A percentile compares a stretch with the other conserved stretches of the same genome.
Conservation (phyloP, 352 stramenopile species). For the Phytophthora uliginosa region DNA sequence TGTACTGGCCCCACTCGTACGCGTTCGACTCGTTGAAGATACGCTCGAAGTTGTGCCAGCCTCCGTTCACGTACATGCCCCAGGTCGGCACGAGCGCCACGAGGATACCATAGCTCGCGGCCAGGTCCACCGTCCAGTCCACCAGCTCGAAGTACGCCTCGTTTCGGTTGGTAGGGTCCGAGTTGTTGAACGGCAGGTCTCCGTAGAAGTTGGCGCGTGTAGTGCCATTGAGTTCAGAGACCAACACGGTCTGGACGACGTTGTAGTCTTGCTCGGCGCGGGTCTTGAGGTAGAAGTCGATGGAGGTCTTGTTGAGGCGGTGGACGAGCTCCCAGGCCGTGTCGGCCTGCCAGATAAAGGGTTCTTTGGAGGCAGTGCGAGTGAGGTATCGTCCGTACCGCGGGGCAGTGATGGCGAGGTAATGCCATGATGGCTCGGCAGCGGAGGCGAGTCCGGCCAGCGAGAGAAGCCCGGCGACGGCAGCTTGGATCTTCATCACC, state of each 20-base stretch:
- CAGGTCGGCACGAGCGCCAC: slow-evolving; percentile 20
- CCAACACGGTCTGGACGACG: slow-evolving; percentile 28
- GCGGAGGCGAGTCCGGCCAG: neutral
- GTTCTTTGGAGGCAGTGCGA: slow-evolving; percentile 20
- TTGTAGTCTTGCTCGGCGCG: slow-evolving; percentile 33
- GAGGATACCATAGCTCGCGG: slow-evolving; percentile 33
- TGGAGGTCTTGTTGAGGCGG: slow-evolving; percentile 38
- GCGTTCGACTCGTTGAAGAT: slow-evolving; percentile 26
- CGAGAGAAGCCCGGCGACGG: neutral
- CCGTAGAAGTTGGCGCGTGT: slow-evolving; percentile 39
- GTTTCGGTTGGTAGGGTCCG: slow-evolving; percentile 27
- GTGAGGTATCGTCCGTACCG: slow-evolving; percentile 23
- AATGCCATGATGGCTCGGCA: slow-evolving; percentile 17
- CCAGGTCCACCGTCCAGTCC: slow-evolving; percentile 27
- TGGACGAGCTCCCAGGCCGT: slow-evolving; percentile 31
- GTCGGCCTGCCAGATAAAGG: slow-evolving; percentile 38
- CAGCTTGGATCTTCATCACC: slow-evolving; percentile 19
- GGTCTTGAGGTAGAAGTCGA: slow-evolving; percentile 34
- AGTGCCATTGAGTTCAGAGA: slow-evolving; percentile 29
- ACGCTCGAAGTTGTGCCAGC: slow-evolving; percentile 11
- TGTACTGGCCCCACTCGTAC: slow-evolving; percentile 21
- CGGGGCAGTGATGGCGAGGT: slow-evolving; percentile 29
- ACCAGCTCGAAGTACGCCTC: slow-evolving; percentile 34
- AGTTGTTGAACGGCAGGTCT: slow-evolving; percentile 33
- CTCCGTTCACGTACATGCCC: slow-evolving; percentile 23